A percentile compares a stretch with the other conserved stretches of the same genome.
These are phyloP conservation scores for Cicer judaicum DNA, from an alignment of 306 rosid genomes.

Conservation along the genomic window DNA sequence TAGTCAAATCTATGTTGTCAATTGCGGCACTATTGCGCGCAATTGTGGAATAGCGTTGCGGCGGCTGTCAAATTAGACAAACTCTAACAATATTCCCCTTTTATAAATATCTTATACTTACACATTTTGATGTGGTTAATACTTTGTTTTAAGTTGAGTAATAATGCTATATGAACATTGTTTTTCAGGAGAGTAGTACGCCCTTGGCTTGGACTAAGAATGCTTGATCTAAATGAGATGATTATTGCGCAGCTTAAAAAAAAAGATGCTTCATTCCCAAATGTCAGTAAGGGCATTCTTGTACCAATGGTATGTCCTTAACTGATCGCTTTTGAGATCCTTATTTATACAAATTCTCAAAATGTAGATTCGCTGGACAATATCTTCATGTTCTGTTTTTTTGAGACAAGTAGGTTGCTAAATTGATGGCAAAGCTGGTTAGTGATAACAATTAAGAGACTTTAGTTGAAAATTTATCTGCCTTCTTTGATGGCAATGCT, in stretches of 20 bases:
- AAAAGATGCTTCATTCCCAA: slow-evolving; percentile 72
- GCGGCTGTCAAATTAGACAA: not conserved
- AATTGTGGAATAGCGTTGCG: too few relatives aligned
- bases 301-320: slow-evolving; percentile 67
- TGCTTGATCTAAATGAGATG: slow-evolving; percentile 87
- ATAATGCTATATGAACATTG: slow-evolving; percentile 11
- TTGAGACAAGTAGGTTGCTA: not conserved
- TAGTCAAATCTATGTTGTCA: too few relatives aligned
- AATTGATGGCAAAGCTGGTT: slow-evolving; percentile 11
- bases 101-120: slow-evolving; percentile 9
- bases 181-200: slow-evolving; percentile 82
- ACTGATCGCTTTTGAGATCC: not conserved
- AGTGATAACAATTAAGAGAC: slow-evolving; percentile 14
- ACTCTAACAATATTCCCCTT: not conserved
- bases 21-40: too few relatives aligned
- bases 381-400: slow-evolving; percentile 22
- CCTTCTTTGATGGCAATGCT: not conserved
- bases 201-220: slow-evolving; percentile 93
- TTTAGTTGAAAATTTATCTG: slow-evolving; percentile 12
- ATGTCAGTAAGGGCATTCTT: slow-evolving; percentile 77
- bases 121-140: slow-evolving; percentile 13
- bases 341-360: not conserved
- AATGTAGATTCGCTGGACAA: slow-evolving; percentile 10
- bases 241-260: slow-evolving; percentile 72
- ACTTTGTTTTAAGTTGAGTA: slow-evolving; percentile 21